Conservation (phyloP, 2,329 filamentous ascomycete species). For the Arthrinium phaeospermum region DNA sequence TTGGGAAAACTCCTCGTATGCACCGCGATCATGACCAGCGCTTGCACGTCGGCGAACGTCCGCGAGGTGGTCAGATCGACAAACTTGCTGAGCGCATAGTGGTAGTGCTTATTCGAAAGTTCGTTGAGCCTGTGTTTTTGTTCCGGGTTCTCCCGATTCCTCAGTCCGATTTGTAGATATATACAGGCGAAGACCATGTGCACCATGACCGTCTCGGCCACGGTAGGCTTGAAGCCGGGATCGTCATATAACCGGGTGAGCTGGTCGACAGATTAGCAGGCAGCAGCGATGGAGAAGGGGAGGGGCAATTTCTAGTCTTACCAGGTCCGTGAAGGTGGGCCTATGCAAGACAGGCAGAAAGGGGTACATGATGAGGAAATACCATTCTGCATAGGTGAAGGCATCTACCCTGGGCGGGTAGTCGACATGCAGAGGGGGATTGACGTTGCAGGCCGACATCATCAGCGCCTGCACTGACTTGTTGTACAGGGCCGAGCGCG, state of each 20-base stretch:
- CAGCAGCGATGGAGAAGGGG: background rate
- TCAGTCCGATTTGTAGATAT: constrained; percentile 76
- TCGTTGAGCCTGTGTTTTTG: constrained; percentile 63
- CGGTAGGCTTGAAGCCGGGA: constrained; percentile 62
- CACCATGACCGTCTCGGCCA: constrained; percentile 71
- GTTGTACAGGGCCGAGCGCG: constrained; percentile 61
- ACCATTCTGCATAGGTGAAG: constrained; percentile 75
- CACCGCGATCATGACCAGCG: constrained; percentile 71
- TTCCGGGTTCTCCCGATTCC: constrained; percentile 65
- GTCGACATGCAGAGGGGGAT: constrained; percentile 60
- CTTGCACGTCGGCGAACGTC: constrained; percentile 72
- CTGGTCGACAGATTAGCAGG: constrained; percentile 43
- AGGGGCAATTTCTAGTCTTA: constrained; percentile 46
- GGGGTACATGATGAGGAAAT: constrained; percentile 72
- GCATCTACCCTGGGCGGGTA: constrained; percentile 70
- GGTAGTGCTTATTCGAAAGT: constrained; percentile 78
- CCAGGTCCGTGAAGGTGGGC: constrained; percentile 71
- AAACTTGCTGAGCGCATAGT: constrained; percentile 73
- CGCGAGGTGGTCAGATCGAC: constrained; percentile 67
- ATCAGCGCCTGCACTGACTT: constrained; percentile 76
- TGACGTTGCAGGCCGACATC: constrained; percentile 66
- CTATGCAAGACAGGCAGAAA: constrained; percentile 81
- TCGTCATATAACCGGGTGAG: constrained; percentile 74
- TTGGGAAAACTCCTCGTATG: constrained; percentile 82
- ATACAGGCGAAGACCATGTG: constrained; percentile 83